Conservation (phyloP, 2,329 filamentous ascomycete species). For the Eutypa lata region DNA sequence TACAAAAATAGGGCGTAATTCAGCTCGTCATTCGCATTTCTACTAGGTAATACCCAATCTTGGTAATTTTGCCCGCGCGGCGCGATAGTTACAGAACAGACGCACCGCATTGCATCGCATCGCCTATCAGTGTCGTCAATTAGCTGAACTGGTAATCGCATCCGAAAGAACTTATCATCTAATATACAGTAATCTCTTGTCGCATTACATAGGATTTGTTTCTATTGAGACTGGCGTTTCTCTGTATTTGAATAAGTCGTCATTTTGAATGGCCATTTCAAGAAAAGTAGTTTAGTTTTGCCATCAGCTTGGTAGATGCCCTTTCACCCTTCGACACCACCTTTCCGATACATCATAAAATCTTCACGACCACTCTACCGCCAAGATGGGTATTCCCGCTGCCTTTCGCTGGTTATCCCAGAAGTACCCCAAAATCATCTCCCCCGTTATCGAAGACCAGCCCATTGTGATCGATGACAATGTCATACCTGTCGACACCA, state of each 20-base stretch:
- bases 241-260: not conserved
- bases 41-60: no score
- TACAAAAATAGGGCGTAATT: no score
- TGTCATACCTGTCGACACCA: conserved; percentile 80
- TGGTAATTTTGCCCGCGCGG: no score
- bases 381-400: conserved; percentile 84
- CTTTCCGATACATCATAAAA: not conserved
- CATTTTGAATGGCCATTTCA: no score
- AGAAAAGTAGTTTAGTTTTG: no score
- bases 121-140: no score
- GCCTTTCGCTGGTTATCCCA: conserved; percentile 95
- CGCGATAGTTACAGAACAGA: not conserved
- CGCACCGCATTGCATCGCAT: no score
- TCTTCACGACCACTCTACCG: conserved; percentile 3
- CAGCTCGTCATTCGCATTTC: no score
- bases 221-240: not conserved
- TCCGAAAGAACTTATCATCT: not conserved
- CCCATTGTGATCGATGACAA: conserved; percentile 80
- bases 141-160: not conserved
- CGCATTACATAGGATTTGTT: not conserved
- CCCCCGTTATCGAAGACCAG: conserved; percentile 81
- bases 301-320: not conserved
- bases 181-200: not conserved
- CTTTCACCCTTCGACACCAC: not conserved
- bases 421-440: conserved; percentile 98